Base-by-base conservation (phyloP, 2,329 filamentous ascomycete species). In the Berkeleyomyces rouxiae region DNA sequence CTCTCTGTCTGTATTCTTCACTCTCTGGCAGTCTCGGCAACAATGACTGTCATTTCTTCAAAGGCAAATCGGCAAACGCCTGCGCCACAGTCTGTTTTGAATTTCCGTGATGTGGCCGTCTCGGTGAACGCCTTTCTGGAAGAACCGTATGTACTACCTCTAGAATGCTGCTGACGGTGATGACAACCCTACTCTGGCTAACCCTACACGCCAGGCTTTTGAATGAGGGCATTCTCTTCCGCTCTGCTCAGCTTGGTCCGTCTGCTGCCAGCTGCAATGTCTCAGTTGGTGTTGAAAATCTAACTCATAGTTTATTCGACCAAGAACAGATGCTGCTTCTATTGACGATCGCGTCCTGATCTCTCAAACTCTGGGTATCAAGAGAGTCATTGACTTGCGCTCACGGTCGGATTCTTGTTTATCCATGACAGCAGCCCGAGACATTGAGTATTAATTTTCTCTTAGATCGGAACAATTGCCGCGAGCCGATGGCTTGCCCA, bases 331-430 rank as follows among this genome's bases (percentile, higher is more conserved):
- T 69, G 83, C 89, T 71, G 87, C 88, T 43, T 86, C 87, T 0
- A 69, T 77, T 23, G 70, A 76, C 43, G 90, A 95, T 72, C 80
- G 81, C 63, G 70, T 76, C 42, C 74, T 76, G 40, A 77, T 95
- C 9, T 72, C 75, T 7, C 73, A 83, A 6, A 78, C 82, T 40
- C 79, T 85, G 67, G 78, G 80, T 31, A 81, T 95, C 66, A 81
- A 78, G 67, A 88, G 84, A 2, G 81, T 95, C 47, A 80, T 95
- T 65, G 90, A 95, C 74, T 76, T 95, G 9, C 82, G 90, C 63
- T 88, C 89, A 66, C 83, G 85, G 83, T 88, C 78, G 65, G 72
- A 61, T 36, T 13, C 5, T 47, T 4, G 6, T 23, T 7, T 40
- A n/a, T 7, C 4, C 51, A 23, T 16, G 13, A 9, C 40, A 6